These are phyloP conservation scores for Fusarium sp. DNA, from an alignment of 2,329 filamentous ascomycete species.

Conservation along the genomic window DNA sequence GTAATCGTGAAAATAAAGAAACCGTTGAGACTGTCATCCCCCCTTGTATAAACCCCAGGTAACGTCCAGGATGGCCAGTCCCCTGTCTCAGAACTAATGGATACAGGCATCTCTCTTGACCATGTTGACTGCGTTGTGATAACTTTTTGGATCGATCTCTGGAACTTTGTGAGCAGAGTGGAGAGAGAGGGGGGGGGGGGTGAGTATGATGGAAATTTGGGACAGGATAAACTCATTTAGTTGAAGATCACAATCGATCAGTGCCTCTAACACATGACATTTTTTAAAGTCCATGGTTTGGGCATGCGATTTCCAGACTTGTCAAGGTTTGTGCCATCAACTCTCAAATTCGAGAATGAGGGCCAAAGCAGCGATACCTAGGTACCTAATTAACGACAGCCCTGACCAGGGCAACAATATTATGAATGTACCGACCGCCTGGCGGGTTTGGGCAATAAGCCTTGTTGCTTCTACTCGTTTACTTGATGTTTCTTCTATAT, in stretches of 20 bases:
- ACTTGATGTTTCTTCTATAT: neutral
- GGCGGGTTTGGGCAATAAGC: too few species aligned
- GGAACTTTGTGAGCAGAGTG: neutral
- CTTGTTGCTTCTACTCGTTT: too few species aligned
- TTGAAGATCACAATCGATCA: constrained; percentile 36
- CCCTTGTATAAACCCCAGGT: constrained; percentile 15
- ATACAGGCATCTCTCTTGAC: neutral
- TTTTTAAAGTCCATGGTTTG: constrained; percentile 18
- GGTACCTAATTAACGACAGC: too few species aligned
- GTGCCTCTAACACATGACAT: constrained; percentile 9
- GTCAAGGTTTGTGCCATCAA: constrained; percentile 1
- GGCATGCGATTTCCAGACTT: constrained; percentile 21
- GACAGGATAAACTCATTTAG: constrained; percentile 12
- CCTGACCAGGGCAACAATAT: too few species aligned
- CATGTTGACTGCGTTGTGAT: neutral
- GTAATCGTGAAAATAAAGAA: constrained; percentile 34
- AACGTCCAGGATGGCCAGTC: neutral
- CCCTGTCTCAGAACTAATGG: constrained; percentile 9
- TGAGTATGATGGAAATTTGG: neutral
- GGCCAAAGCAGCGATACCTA: too few species aligned
- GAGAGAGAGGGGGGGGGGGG: constrained; percentile 4
- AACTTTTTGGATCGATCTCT: constrained; percentile 11
- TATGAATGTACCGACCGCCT: neutral
- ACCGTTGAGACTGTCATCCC: constrained; percentile 27
- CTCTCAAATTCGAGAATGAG: constrained; percentile 1